Conservation (phyloP, 2,329 filamentous ascomycete genomes). For the Botryotinia globosa region DNA sequence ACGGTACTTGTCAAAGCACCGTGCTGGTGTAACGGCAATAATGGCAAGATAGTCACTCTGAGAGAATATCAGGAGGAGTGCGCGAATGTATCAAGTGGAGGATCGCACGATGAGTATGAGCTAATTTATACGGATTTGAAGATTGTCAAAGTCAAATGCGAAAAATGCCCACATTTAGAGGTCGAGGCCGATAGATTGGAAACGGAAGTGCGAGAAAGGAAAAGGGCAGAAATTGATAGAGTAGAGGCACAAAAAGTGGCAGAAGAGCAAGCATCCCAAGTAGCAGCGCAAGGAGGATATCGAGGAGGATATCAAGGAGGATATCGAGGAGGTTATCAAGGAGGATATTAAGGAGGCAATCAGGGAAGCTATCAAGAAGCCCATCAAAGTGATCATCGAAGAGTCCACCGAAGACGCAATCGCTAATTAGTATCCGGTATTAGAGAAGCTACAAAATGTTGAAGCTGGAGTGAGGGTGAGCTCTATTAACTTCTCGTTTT, state of each 20-base stretch:
- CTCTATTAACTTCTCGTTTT: not conserved
- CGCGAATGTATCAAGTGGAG: not conserved
- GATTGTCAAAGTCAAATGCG: not conserved
- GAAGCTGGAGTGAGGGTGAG: not conserved
- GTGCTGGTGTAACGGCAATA: not conserved
- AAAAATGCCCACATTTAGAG: not conserved
- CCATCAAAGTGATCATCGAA: no score
- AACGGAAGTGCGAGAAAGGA: not conserved
- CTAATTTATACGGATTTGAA: rapidly evolving
- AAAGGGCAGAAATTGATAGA: not conserved
- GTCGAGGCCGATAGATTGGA: not conserved
- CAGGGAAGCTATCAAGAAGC: no score
- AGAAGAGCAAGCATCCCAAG: not conserved
- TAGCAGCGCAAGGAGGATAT: not conserved
- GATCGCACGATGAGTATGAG: not conserved
- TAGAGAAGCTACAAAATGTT: not conserved
- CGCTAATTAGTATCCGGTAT: not conserved
- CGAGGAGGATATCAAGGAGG: not conserved
- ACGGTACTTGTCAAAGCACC: not conserved
- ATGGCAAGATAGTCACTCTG: not conserved
- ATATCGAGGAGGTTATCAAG: not conserved
- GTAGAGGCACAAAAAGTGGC: not conserved
- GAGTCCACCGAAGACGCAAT: no score
- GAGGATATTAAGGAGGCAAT: no score
- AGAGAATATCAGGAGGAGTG: no score